Conservation (phyloP, 2,329 filamentous ascomycete genomes). For the Trichoderma aggressivum region DNA sequence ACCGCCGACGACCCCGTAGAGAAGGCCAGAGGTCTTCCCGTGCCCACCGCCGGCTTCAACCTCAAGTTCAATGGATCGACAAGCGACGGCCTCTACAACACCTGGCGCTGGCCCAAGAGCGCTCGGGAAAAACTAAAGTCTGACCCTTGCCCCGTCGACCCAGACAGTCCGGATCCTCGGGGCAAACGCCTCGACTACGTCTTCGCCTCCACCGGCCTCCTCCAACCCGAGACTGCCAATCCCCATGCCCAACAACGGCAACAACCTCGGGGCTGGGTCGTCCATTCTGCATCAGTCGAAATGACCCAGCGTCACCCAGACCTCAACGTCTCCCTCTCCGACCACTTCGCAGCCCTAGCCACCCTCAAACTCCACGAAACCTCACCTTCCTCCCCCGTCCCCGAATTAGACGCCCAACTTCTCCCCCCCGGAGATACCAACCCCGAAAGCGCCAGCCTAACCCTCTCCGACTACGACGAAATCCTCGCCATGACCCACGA, state of each 20-base stretch:
- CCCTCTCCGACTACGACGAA: slow-evolving; percentile 49
- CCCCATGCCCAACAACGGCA: no score
- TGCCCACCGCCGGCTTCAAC: slow-evolving; percentile 77
- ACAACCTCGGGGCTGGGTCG: slow-evolving; percentile 55
- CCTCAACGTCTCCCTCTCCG: slow-evolving; percentile 81
- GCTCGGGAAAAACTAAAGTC: slow-evolving; percentile 65
- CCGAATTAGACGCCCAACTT: slow-evolving; percentile 34
- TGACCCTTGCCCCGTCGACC: slow-evolving; percentile 56
- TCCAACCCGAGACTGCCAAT: not conserved
- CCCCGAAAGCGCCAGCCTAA: slow-evolving; percentile 23
- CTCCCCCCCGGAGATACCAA: slow-evolving; percentile 24
- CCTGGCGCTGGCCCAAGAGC: slow-evolving; percentile 82
- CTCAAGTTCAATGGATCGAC: slow-evolving; percentile 78
- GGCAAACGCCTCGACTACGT: slow-evolving; percentile 95
- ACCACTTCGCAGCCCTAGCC: slow-evolving; percentile 89
- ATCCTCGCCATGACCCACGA: slow-evolving; percentile 67
- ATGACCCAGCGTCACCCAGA: slow-evolving; percentile 80
- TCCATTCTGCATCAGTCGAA: slow-evolving; percentile 68
- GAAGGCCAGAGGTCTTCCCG: slow-evolving; percentile 58
- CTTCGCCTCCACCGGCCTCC: slow-evolving; percentile 64
- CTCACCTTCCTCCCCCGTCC: slow-evolving; percentile 21
- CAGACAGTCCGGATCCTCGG: slow-evolving; percentile 62
- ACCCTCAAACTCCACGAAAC: slow-evolving; percentile 57
- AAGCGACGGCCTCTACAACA: slow-evolving; percentile 82
- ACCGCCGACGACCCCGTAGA: slow-evolving; percentile 66